Percentiles rank a stretch among this genome's conserved stretches.
Evolutionary conservation across 2,329 filamentous ascomycete species (phyloP).

Genomic region (Monosporascus sp.): DNA sequence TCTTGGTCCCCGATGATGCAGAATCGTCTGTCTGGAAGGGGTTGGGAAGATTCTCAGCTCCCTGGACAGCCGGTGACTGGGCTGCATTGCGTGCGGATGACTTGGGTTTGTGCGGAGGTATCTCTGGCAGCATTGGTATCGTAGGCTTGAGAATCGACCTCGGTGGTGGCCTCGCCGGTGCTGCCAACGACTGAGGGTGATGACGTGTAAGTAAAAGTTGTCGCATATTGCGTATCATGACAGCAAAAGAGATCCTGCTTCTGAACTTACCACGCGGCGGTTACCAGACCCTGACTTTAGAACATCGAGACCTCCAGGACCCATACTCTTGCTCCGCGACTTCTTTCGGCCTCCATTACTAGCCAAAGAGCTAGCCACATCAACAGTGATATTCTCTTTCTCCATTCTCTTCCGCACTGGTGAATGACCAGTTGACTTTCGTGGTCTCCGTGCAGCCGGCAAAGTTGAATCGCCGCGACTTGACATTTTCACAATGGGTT

Average conservation of each 20-base stretch:
- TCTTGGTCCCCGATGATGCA: constrained; percentile 43
- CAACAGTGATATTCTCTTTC: constrained; percentile 74
- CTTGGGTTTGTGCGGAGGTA: constrained; percentile 63
- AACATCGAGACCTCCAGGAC: constrained; percentile 82
- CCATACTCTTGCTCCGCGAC: constrained; percentile 91
- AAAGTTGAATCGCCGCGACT: constrained; percentile 42
- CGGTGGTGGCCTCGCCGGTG: constrained; percentile 44
- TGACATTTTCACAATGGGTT: constrained; percentile 29
- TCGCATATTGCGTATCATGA: constrained; percentile 2
- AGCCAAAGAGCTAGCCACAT: constrained; percentile 51
- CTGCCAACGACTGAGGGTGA: constrained; percentile 48
- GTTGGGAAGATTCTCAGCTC: constrained; percentile 38
- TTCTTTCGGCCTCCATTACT: constrained; percentile 53
- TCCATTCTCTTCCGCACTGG: constrained; percentile 53
- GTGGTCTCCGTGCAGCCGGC: constrained; percentile 52
- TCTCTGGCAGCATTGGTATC: constrained; percentile 61
- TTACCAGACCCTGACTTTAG: constrained; percentile 73
- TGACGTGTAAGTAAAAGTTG: constrained; percentile 4
- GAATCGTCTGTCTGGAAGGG: constrained; percentile 36
- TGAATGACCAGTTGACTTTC: constrained; percentile 67
- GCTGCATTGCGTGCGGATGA: constrained; percentile 41
- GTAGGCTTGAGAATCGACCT: constrained; percentile 79
- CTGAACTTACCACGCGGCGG: constrained; percentile 63
- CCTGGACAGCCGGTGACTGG: constrained; percentile 34
- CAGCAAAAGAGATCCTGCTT: not conserved